Evolutionary conservation across 306 rosid genomes (phyloP).

Genomic region (Senna tora): DNA sequence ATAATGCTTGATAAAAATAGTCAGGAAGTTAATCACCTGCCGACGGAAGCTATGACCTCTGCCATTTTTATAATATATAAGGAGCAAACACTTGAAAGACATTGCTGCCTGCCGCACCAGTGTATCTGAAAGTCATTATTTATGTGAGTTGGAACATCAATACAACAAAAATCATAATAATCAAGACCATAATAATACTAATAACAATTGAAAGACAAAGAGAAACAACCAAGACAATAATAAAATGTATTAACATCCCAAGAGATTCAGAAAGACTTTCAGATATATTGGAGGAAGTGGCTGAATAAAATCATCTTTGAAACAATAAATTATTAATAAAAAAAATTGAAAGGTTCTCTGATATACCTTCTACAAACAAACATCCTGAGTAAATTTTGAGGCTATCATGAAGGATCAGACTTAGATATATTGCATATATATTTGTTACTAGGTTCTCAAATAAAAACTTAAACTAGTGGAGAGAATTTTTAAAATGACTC

Average conservation of each 20-base stretch:
- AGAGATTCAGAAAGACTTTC: slow-evolving; percentile 23
- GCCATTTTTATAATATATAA: slow-evolving; percentile 76
- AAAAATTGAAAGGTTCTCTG: not conserved
- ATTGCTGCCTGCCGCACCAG: slow-evolving; percentile 77
- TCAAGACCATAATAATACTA: not conserved
- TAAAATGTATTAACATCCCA: not conserved
- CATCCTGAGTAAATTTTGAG: not conserved
- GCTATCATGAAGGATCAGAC: not conserved
- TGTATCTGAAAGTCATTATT: slow-evolving; percentile 62
- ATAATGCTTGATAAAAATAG: slow-evolving; percentile 22
- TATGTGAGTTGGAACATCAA: slow-evolving; percentile 20
- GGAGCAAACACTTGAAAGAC: slow-evolving; percentile 88
- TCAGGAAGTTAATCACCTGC: slow-evolving; percentile 57
- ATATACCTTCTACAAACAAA: not conserved
- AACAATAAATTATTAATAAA: not conserved
- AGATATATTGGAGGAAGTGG: not conserved
- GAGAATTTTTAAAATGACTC: too few species aligned
- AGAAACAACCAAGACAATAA: slow-evolving; percentile 4
- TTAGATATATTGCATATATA: too few species aligned
- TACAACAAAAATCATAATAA: slow-evolving; percentile 22
- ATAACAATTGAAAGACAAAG: slow-evolving; percentile 7
- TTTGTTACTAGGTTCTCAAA: too few species aligned
- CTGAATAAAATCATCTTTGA: not conserved
- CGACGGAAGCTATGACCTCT: slow-evolving; percentile 80
- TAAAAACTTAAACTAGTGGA: too few species aligned